Conservation (phyloP, 208 protist genomes). For the Wallacemonas sp. region DNA sequence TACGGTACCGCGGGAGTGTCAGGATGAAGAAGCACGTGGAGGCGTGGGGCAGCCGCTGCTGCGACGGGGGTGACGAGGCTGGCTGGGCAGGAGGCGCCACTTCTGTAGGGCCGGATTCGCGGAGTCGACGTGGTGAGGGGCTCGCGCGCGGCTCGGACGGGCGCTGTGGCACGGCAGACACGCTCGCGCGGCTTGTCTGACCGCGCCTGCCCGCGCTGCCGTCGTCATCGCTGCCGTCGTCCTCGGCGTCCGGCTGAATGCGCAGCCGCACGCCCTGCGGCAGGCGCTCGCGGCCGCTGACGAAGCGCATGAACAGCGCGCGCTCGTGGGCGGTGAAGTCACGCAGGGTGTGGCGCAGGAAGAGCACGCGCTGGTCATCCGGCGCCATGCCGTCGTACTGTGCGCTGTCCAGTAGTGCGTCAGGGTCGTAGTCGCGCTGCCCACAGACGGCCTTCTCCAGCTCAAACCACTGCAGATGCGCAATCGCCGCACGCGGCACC, state of each 20-base stretch:
- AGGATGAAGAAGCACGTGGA: constrained; percentile 97
- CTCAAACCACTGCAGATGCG: constrained; percentile 88
- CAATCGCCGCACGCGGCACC: constrained; percentile 69
- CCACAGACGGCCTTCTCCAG: constrained; percentile 92
- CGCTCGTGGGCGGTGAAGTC: constrained; percentile 84
- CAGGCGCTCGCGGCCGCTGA: constrained; percentile 88
- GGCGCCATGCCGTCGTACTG: constrained; percentile 75
- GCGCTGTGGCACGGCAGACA: not conserved
- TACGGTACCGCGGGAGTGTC: constrained; percentile 92
- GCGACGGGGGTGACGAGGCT: constrained; percentile 23
- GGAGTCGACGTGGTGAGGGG: not conserved
- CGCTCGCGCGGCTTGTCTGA: not conserved
- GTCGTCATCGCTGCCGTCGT: constrained; percentile 8
- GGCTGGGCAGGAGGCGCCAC: no score
- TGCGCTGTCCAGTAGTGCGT: constrained; percentile 79
- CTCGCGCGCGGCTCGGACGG: not conserved
- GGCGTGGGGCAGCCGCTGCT: constrained; percentile 90
- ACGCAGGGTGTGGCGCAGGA: constrained; percentile 79
- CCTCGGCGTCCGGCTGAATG: constrained; percentile 72
- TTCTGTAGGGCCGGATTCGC: no score
- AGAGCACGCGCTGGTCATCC: constrained; percentile 59
- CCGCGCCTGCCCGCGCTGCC: not conserved
- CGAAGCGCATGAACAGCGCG: constrained; percentile 90
- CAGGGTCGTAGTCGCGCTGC: constrained; percentile 86
- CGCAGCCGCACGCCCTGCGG: constrained; percentile 77